These are phyloP conservation scores for Ajuga chamaepitys DNA, from an alignment of 257 asterid species.

Conservation along the genomic window DNA sequence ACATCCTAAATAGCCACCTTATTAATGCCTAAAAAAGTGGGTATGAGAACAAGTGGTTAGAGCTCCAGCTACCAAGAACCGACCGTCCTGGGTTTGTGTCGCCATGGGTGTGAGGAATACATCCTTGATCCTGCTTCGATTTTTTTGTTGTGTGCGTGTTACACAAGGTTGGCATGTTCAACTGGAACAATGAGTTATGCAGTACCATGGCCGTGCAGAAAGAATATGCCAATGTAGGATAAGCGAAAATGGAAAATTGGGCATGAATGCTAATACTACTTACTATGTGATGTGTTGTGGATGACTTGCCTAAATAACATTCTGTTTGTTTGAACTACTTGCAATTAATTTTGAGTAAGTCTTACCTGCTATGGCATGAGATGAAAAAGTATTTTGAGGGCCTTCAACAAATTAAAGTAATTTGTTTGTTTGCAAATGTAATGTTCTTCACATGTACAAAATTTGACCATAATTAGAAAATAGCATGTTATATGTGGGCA, in stretches of 20 bases:
- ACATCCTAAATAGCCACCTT: background rate
- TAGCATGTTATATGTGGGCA: background rate
- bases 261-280: background rate
- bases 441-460: background rate
- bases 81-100: too few species aligned
- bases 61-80: too few species aligned
- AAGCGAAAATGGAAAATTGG: background rate
- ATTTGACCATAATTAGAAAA: background rate
- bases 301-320: background rate
- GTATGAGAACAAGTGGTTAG: background rate
- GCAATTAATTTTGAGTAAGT: background rate
- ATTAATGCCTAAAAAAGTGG: background rate
- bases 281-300: background rate
- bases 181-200: background rate
- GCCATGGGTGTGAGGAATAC: too few species aligned
- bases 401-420: background rate
- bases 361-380: background rate
- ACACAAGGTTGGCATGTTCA: too few species aligned
- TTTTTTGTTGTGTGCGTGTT: too few species aligned
- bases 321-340: background rate
- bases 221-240: background rate
- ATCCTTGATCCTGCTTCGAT: too few species aligned
- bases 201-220: background rate
- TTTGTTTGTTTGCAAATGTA: background rate
- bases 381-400: background rate